Base-by-base conservation (phyloP, 371 early-diverging fungal genomes). In the Cladochytrium tenue region DNA sequence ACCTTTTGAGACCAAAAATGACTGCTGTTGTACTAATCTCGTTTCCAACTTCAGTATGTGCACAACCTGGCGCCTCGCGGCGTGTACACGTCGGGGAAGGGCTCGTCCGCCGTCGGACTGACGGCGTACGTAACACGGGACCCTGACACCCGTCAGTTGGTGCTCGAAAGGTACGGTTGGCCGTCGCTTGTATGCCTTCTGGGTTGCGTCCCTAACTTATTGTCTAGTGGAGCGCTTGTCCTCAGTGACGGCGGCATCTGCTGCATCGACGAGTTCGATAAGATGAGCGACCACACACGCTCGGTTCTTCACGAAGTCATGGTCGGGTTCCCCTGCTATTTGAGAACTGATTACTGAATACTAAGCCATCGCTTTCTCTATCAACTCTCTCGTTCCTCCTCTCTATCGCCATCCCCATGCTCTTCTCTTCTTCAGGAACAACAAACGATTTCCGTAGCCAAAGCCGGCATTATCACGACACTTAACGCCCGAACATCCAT, bases 231-330 rank as follows among this genome's bases (percentile, higher is more conserved):
- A 82, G 99, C 99, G 0, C 81, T 99, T 52, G 99, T 99, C 1
- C 85, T 99, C 64, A 91, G 93, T 76, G 99, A 99, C 76, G 95
- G 94, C 63, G 99, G 99, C 66, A 81, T 99, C 2, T 99, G 99
- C 78, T 98, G 98, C 80, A 99, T 99, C 73, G 99, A 99, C 82
- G 99, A 98, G 80, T 99, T 99, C 83, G 97, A 97, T 79, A 97
- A 96, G 77, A 98, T 99, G 98, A 90, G 93, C 23, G 99, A 99
- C 63, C 71, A 91, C 10, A 98, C 99, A 35, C 89, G 99, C 17
- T 90, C 97, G 4, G 92, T 97, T 13, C 86, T 99, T 63, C 99
- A 99, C 81, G 99, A 99, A 89, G 99, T 96, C 35, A 99, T 99
- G 99, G 92, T 88, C 71, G 53, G 76, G 53, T 43, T 56, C 32